Evolutionary conservation across 305 asterid species (phyloP).

Genomic region (Striga hermonthica): DNA sequence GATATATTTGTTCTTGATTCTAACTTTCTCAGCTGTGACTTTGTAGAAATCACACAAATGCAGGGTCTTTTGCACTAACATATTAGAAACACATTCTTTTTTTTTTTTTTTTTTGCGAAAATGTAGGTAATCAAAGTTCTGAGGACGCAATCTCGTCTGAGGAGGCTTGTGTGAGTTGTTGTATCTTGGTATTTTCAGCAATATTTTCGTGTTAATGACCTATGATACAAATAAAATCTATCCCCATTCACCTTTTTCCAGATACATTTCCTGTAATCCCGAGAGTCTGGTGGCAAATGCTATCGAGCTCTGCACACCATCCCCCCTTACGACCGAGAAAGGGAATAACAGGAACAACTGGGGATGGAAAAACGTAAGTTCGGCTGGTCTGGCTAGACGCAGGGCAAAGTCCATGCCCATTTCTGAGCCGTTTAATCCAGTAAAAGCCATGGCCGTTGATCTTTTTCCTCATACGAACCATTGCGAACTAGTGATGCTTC

Average conservation of each 20-base stretch:
- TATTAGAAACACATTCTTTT: too few relatives aligned
- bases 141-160: constrained; percentile 72
- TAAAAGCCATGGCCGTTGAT: constrained; percentile 92
- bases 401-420: constrained; percentile 88
- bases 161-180: constrained; percentile 85
- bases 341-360: constrained; percentile 62
- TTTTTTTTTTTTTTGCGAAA: constrained; percentile 10
- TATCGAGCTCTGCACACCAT: constrained; percentile 96
- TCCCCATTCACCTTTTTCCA: constrained; percentile 37
- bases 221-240: not conserved
- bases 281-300: constrained; percentile 97
- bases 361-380: constrained; percentile 82
- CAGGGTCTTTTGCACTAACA: too few relatives aligned
- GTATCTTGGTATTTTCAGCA: not conserved
- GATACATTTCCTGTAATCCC: constrained; percentile 96
- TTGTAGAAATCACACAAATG: too few relatives aligned
- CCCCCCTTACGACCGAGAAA: constrained; percentile 48
- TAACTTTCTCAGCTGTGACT: too few relatives aligned
- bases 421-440: constrained; percentile 84
- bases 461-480: constrained; percentile 93
- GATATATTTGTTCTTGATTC: too few relatives aligned
- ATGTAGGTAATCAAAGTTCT: constrained; percentile 83
- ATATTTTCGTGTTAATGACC: constrained; percentile 14
- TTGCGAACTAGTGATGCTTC: constrained; percentile 91
- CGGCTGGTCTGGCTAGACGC: constrained; percentile 85